Conservation (phyloP, 805 yeast species). For the Monosporozyma solicola region DNA sequence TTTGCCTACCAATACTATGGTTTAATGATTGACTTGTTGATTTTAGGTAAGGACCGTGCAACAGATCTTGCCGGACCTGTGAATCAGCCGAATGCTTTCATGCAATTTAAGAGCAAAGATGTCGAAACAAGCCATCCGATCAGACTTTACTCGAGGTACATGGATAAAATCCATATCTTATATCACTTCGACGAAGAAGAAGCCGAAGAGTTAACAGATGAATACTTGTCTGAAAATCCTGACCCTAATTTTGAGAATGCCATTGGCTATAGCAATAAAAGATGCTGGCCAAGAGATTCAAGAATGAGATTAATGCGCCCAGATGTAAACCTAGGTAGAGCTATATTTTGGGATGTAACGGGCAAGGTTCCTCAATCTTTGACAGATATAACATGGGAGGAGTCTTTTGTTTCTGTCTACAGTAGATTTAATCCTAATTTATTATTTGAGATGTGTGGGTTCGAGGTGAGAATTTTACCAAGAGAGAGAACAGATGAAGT, state of each 20-base stretch:
- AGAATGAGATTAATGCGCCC: constrained; percentile 85
- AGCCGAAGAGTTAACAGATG: constrained; percentile 64
- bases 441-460: constrained; percentile 87
- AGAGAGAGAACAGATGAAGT: constrained; percentile 49
- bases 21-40: constrained; percentile 65
- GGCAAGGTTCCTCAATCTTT: constrained; percentile 72
- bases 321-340: constrained; percentile 88
- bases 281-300: constrained; percentile 91
- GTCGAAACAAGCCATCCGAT: constrained; percentile 68
- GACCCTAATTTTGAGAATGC: constrained; percentile 87
- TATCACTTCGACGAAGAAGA: constrained; percentile 70
- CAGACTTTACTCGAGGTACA: constrained; percentile 68
- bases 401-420: constrained; percentile 77
- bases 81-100: constrained; percentile 61
- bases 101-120: constrained; percentile 53
- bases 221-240: constrained; percentile 73
- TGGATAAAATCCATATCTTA: constrained; percentile 73
- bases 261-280: constrained; percentile 76
- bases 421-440: constrained; percentile 85
- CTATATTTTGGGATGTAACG: constrained; percentile 82
- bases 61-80: constrained; percentile 76
- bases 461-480: constrained; percentile 85
- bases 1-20: constrained; percentile 90
- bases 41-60: constrained; percentile 84
- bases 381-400: constrained; percentile 68